phyloP scores from a whole-genome alignment of 208 protist genomes.

The Kentomonas sorsogonicus region DNA sequence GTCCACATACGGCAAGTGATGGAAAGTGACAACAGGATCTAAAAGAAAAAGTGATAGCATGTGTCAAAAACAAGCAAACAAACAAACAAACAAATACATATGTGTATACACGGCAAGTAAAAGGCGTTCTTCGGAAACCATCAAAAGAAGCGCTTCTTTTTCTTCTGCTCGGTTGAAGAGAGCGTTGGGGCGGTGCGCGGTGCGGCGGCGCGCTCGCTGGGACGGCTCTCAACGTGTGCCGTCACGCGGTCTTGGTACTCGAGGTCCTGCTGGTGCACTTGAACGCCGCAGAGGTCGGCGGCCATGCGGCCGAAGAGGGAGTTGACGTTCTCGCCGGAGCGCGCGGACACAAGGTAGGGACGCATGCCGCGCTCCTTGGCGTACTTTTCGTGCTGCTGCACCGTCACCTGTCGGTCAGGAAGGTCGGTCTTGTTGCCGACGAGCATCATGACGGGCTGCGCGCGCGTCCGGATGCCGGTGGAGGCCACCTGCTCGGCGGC shows the following conservation, averaged over 20 bases:
- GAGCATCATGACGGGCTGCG: constrained; percentile 66
- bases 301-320: constrained; percentile 79
- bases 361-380: constrained; percentile 43
- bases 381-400: constrained; percentile 62
- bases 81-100: no score
- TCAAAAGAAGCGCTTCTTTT: no score
- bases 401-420: constrained; percentile 73
- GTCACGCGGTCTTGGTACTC: constrained; percentile 49
- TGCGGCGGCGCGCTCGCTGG: constrained; percentile 26
- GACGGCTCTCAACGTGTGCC: constrained; percentile 36
- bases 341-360: constrained; percentile 84
- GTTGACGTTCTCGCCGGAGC: constrained; percentile 88
- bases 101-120: no score
- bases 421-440: constrained; percentile 93
- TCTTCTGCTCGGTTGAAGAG: constrained; percentile 21
- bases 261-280: constrained; percentile 68
- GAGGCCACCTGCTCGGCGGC: constrained; percentile 6
- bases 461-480: not conserved
- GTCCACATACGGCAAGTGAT: no score
- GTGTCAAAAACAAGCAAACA: no score
- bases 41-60: no score
- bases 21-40: no score
- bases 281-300: constrained; percentile 75
- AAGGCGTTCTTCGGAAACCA: no score
- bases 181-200: constrained; percentile 13